A percentile compares a stretch with the other conserved stretches of the same genome.
Evolutionary conservation across 441 rosid species (phyloP).

Genomic region (Cnidoscolus chayamansa): DNA sequence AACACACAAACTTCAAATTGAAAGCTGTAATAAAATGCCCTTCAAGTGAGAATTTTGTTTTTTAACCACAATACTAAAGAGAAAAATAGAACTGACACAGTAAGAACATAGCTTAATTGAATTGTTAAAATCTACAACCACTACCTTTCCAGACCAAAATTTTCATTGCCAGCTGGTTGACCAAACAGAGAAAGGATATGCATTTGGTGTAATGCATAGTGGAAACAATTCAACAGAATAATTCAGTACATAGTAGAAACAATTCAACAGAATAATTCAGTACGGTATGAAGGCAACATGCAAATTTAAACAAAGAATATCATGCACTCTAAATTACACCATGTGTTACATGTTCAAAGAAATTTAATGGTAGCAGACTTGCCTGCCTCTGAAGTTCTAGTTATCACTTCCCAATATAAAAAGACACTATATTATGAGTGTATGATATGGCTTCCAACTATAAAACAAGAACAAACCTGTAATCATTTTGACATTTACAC

Average conservation of each 20-base stretch:
- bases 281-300: no score
- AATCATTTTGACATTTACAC: conserved; percentile 95
- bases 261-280: background rate
- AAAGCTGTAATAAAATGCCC: no score
- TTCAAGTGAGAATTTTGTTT: no score
- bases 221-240: background rate
- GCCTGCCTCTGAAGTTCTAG: no score
- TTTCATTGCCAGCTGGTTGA: background rate
- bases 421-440: background rate
- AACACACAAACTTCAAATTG: no score
- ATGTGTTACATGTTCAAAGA: background rate
- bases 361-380: no score
- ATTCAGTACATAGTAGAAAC: background rate
- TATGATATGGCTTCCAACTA: conserved; percentile 1
- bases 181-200: background rate
- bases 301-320: no score
- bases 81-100: no score
- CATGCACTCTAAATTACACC: background rate
- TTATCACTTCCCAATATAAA: background rate
- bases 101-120: no score
- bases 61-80: no score
- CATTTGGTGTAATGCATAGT: background rate
- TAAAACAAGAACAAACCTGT: conserved; percentile 50
- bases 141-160: background rate
- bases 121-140: background rate